These are phyloP conservation scores for Cryptosporidium parvum DNA, from an alignment of 169 alveolate genomes.

Conservation along the genomic window DNA sequence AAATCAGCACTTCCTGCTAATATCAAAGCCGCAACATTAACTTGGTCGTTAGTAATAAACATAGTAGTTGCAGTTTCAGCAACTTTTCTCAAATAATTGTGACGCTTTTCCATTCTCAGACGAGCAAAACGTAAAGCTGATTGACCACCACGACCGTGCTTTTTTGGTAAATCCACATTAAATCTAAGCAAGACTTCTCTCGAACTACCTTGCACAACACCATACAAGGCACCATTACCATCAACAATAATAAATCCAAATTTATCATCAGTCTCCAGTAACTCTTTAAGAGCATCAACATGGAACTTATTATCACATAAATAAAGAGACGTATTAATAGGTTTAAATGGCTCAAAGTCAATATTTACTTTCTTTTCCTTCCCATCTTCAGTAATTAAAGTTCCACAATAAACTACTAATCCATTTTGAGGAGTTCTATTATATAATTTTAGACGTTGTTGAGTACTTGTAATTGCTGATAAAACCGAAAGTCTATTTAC, in stretches of 20 bases:
- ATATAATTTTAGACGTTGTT: conserved; percentile 95
- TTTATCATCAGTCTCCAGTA: conserved; percentile 92
- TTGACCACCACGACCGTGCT: conserved; percentile 99
- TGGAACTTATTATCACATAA: conserved; percentile 97
- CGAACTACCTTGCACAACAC: conserved; percentile 95
- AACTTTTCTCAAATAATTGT: conserved; percentile 97
- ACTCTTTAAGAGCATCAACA: conserved; percentile 89
- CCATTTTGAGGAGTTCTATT: conserved; percentile 98
- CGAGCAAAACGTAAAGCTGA: conserved; percentile 99
- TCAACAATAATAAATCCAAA: conserved; percentile 98
- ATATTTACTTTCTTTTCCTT: conserved; percentile 89
- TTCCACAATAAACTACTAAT: conserved; percentile 96
- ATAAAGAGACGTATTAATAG: conserved; percentile 96
- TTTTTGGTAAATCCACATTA: conserved; percentile 97
- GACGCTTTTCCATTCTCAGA: conserved; percentile 98
- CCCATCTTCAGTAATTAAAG: conserved; percentile 96
- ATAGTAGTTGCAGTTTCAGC: conserved; percentile 97
- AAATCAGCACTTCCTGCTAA: conserved; percentile 99
- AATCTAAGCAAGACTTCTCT: conserved; percentile 92
- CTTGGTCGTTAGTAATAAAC: conserved; percentile 96
- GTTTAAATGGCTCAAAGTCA: conserved; percentile 98
- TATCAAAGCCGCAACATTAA: conserved; percentile 88
- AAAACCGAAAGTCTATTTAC: conserved; percentile 96
- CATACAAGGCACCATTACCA: conserved; percentile 98
- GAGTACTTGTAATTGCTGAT: conserved; percentile 98